These are phyloP conservation scores for Leishmania tarentolae DNA, from an alignment of 208 protist genomes.

Conservation along the genomic window DNA sequence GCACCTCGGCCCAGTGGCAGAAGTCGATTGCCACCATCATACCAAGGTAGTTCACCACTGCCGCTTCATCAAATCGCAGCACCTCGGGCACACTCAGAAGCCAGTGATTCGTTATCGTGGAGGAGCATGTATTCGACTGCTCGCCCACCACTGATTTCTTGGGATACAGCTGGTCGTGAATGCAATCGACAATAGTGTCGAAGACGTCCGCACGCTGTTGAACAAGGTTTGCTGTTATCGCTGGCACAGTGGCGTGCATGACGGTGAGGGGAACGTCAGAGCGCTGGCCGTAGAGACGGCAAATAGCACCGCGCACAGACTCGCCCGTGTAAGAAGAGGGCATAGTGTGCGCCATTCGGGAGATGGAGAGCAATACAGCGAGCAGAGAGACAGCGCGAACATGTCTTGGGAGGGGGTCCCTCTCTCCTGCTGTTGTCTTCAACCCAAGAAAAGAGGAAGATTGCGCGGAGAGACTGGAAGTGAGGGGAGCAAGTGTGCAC, in stretches of 20 bases:
- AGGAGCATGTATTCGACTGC: neutral
- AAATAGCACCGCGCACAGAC: slow-evolving; percentile 17
- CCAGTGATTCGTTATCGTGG: slow-evolving; percentile 44
- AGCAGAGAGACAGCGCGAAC: neutral
- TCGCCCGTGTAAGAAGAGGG: slow-evolving; percentile 17
- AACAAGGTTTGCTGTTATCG: slow-evolving; percentile 8
- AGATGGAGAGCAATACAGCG: neutral
- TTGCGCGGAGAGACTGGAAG: neutral
- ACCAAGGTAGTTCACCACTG: slow-evolving; percentile 71
- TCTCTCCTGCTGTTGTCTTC: neutral
- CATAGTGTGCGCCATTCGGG: neutral
- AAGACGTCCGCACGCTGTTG: slow-evolving; percentile 2
- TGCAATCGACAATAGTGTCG: slow-evolving; percentile 3
- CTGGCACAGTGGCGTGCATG: slow-evolving; percentile 27
- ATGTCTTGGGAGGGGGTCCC: neutral
- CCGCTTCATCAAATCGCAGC: slow-evolving; percentile 33
- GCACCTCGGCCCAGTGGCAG: slow-evolving; percentile 75
- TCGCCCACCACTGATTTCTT: neutral
- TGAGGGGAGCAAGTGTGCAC: neutral
- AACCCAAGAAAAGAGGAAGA: neutral
- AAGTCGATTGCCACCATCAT: slow-evolving; percentile 89
- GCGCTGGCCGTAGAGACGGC: slow-evolving; percentile 18
- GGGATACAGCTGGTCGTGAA: slow-evolving; percentile 13
- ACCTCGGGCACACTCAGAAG: slow-evolving; percentile 51
- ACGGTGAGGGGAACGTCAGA: slow-evolving; percentile 6